Conservation (phyloP, 768 basidiomycete species). For the Inosperma sp. region DNA sequence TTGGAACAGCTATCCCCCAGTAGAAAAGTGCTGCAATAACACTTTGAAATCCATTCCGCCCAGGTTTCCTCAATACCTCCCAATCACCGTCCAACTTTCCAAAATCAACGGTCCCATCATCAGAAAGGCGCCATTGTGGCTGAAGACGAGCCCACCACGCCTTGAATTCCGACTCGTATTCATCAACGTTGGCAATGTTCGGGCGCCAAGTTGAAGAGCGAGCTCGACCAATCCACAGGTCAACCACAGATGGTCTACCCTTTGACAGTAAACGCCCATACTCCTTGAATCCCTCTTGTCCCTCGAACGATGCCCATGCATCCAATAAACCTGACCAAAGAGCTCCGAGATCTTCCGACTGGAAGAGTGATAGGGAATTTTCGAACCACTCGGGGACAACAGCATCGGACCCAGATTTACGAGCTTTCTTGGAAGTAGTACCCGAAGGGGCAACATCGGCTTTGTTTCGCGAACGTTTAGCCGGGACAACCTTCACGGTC, state of each 20-base stretch:
- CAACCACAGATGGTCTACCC: constrained; percentile 2
- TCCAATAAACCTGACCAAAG: neutral
- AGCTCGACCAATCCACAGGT: constrained; percentile 9
- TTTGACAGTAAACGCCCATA: neutral
- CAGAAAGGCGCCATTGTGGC: constrained; percentile 13
- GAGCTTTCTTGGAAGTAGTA: neutral
- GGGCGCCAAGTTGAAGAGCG: constrained; percentile 12
- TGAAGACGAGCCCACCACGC: constrained; percentile 14
- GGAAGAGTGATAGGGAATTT: neutral
- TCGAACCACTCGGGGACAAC: constrained; percentile 9
- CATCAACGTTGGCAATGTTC: neutral
- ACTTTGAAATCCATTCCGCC: no score
- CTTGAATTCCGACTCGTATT: constrained; percentile 1
- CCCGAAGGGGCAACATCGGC: neutral
- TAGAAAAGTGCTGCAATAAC: no score
- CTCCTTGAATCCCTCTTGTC: neutral
- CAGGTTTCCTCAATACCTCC: no score
- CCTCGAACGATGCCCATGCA: constrained; percentile 7
- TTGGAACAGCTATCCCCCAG: no score
- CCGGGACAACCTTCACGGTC: no score
- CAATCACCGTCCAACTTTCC: no score
- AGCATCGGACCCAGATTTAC: neutral
- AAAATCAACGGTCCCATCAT: no score
- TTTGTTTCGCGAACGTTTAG: no score
- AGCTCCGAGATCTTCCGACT: neutral